Conservation (phyloP, 441 rosid genomes). For the Daphne laureola region DNA sequence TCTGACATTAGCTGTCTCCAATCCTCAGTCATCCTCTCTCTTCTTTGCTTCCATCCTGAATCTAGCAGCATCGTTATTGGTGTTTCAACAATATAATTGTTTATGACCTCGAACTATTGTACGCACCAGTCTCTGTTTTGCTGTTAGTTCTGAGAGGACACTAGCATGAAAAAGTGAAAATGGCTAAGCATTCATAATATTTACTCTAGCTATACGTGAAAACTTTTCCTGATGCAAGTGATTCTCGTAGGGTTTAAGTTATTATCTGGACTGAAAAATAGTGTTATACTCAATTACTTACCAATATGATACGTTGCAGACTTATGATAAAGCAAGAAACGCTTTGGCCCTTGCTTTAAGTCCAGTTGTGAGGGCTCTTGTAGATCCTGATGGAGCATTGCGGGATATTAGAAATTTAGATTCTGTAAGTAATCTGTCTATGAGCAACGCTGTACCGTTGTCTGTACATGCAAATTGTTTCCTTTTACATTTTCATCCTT, state of each 20-base stretch:
- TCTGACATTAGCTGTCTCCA: no score
- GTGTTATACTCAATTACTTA: slow-evolving; percentile 5
- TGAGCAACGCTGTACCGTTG: background rate
- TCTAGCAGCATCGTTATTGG: no score
- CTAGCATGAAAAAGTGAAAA: background rate
- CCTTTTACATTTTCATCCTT: background rate
- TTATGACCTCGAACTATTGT: no score
- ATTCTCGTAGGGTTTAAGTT: slow-evolving; percentile 1
- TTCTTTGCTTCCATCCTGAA: no score
- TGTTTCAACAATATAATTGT: no score
- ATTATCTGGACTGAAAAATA: slow-evolving; percentile 4
- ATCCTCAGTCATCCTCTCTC: no score
- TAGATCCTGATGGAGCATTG: slow-evolving; percentile 91
- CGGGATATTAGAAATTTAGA: slow-evolving; percentile 78
- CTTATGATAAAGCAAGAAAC: slow-evolving; percentile 93
- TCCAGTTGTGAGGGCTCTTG: slow-evolving; percentile 87
- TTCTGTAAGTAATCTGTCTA: slow-evolving; percentile 41
- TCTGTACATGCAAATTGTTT: no score
- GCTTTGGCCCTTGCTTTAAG: slow-evolving; percentile 92
- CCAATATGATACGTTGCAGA: slow-evolving; percentile 29
- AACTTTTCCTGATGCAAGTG: no score
- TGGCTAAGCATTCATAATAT: background rate
- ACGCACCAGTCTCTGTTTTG: no score
- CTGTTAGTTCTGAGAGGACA: background rate
- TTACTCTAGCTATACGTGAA: no score